phyloP scores from a whole-genome alignment of 441 rosid species.

The Croton laevigatus region DNA sequence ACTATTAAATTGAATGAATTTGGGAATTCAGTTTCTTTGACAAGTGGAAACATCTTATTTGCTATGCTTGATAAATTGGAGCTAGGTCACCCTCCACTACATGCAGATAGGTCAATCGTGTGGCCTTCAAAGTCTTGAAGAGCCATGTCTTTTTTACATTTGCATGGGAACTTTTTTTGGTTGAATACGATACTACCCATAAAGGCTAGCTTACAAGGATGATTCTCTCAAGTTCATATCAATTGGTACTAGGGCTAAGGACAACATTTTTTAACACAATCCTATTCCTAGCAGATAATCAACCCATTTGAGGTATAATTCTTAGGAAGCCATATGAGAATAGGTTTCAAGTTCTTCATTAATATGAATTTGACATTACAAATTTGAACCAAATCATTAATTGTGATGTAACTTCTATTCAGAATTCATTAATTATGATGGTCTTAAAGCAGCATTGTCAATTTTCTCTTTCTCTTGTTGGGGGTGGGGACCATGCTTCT shows the following conservation, averaged over 20 bases:
- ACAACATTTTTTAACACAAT: not conserved
- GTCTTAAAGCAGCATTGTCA: slow-evolving; percentile 11
- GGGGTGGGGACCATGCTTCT: slow-evolving; percentile 4
- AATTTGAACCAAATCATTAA: not conserved
- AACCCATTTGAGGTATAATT: not conserved
- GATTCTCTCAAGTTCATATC: too few species aligned
- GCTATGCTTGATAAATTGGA: slow-evolving; percentile 29
- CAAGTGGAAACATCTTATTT: slow-evolving; percentile 29
- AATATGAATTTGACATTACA: not conserved
- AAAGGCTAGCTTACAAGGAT: too few species aligned
- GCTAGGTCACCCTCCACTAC: slow-evolving; percentile 38
- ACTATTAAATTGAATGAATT: slow-evolving; percentile 14
- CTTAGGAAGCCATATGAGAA: not conserved
- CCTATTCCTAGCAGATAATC: not conserved
- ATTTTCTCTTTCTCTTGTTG: slow-evolving; percentile 1
- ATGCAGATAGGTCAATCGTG: slow-evolving; percentile 14
- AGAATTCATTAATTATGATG: slow-evolving; percentile 5
- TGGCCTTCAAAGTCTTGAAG: slow-evolving; percentile 25
- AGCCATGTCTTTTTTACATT: slow-evolving; percentile 19
- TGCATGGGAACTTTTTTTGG: too few species aligned
- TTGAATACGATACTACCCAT: too few species aligned
- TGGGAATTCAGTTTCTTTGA: slow-evolving; percentile 8
- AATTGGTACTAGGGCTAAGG: not conserved
- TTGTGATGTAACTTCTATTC: not conserved
- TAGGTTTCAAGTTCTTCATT: not conserved